Percentiles rank a stretch among this genome's conserved stretches.
phyloP scores from a whole-genome alignment of 2,329 filamentous ascomycete species.

The Sarocladium kiliense region DNA sequence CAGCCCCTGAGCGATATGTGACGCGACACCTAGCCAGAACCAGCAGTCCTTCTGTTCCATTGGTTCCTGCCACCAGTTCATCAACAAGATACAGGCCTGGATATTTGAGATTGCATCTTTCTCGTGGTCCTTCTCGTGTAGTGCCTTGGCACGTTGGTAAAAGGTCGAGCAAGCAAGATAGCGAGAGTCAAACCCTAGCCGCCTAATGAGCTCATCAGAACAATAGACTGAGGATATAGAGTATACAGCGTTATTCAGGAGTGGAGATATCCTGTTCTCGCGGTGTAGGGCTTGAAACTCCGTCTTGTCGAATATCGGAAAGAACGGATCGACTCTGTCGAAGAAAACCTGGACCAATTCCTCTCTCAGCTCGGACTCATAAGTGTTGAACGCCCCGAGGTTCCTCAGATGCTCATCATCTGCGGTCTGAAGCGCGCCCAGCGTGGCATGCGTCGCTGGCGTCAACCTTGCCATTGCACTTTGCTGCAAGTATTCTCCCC shows the following conservation, averaged over 20 bases:
- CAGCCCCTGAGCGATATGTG: background rate
- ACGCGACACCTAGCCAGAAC: background rate
- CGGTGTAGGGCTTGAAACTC: background rate
- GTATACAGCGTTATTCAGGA: background rate
- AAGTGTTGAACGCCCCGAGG: background rate
- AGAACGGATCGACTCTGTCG: background rate
- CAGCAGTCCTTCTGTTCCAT: constrained; percentile 1
- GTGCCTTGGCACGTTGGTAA: background rate
- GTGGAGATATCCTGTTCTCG: background rate
- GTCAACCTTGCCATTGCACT: background rate
- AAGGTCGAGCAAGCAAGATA: background rate
- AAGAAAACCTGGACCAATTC: background rate
- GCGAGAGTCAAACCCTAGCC: background rate
- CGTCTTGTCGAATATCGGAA: background rate
- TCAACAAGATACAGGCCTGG: background rate
- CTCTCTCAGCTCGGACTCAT: background rate
- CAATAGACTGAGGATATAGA: background rate
- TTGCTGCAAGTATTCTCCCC: constrained; percentile 2
- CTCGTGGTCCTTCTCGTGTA: constrained; percentile 4
- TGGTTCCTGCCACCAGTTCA: constrained; percentile 5
- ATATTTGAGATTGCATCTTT: background rate
- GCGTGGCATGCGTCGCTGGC: background rate
- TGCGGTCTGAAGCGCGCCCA: background rate
- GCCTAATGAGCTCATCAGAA: background rate
- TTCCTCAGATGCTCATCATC: background rate